Base-by-base conservation (phyloP, 345 rosid genomes). In the Excoecaria cochinchinensis region DNA sequence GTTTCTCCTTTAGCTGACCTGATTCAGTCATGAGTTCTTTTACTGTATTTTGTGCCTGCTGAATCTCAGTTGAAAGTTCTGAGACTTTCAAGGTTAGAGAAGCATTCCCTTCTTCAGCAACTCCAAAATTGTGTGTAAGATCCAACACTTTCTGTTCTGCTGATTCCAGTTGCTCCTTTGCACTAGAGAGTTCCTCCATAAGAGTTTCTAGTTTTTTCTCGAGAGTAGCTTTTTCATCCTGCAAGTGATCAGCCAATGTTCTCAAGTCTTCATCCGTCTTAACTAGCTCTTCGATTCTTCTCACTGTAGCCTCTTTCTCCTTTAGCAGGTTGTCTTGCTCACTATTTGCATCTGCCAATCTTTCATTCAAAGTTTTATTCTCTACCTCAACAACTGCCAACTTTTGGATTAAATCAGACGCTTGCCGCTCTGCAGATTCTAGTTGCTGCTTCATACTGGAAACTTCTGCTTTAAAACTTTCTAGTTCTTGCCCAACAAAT, bases 121-220 rank as follows among this genome's bases (percentile, higher is more conserved):
- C 83, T 62, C 74, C 77, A 59, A 90, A 81, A 47, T 59, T 58
- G 67, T 52, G 67, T 65, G 84, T 61, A 59, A 90, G 77, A 70
- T 90, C 90, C 44, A 78, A 88, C 72, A 81, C 76, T 72, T 78
- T 82, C 77, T 82, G 83, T 69, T 85, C 89, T 38, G 89, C 74
- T 60, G 90, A 86, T 81, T 90, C 94, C 51, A 87, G 85, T 59
- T 80, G 88, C 86, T 85, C 85, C 78, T 84, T 85, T 64, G 83
- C 55, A 67, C 70, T 72, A 73, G 89, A 78, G 83, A 80, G 74
- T 69, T 89, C 86, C n/a, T 67, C 86, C 67, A 73, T 75, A 47
- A 80, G 22, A 63, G 78, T 67, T 75, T 78, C 86, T 36, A 83
- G 76, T 74, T 90, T 86, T 76, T 80, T 80, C 74, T 22, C 82